Percentiles rank a stretch among this genome's conserved stretches.
Conservation (phyloP, 108 stramenopile species). For the Skeletonema grethae region DNA sequence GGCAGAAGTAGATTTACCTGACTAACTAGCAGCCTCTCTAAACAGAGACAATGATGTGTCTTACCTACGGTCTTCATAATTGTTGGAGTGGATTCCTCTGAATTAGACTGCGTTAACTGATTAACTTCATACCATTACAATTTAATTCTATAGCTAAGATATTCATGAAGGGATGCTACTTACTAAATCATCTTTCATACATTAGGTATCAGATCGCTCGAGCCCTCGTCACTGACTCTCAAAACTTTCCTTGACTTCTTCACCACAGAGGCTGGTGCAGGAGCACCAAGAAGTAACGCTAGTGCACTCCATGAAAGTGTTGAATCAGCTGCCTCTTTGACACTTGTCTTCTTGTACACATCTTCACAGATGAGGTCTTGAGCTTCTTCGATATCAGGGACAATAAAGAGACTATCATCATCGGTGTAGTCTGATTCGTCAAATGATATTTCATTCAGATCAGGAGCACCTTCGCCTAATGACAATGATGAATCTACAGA, state of each 20-base stretch:
- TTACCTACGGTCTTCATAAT: too few relatives aligned
- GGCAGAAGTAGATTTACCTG: too few relatives aligned
- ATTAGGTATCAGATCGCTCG: background rate
- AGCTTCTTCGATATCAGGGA: background rate
- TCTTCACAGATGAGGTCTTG: background rate
- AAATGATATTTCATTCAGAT: background rate
- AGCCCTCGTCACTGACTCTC: background rate
- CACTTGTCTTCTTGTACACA: background rate
- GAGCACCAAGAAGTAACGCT: constrained; percentile 2
- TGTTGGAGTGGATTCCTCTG: too few relatives aligned
- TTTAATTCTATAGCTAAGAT: too few relatives aligned
- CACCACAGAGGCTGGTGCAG: background rate
- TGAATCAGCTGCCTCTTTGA: constrained; percentile 2
- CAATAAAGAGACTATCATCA: background rate
- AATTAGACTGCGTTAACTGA: too few relatives aligned
- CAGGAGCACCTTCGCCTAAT: background rate
- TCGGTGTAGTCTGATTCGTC: background rate
- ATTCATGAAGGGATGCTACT: too few relatives aligned
- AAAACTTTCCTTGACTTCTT: background rate
- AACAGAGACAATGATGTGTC: too few relatives aligned
- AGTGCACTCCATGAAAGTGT: constrained; percentile 5
- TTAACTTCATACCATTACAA: too few relatives aligned
- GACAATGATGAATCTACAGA: background rate
- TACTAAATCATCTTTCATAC: too few relatives aligned
- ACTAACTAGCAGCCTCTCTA: too few relatives aligned